A percentile compares a stretch with the other conserved stretches of the same genome.
Evolutionary conservation across 257 asterid species (phyloP).

Genomic region (Mentha longifolia): DNA sequence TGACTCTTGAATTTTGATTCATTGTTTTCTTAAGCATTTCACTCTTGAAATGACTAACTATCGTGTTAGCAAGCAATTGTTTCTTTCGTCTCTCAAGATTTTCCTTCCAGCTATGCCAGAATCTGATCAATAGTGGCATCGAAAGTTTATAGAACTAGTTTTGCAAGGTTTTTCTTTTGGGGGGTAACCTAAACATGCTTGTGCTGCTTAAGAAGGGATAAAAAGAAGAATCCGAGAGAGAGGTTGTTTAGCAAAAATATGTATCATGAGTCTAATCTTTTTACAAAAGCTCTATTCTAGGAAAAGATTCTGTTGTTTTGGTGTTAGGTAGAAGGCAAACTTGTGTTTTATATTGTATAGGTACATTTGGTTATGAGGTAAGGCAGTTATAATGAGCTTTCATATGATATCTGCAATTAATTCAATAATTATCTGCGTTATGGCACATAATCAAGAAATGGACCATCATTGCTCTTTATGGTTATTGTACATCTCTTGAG

Average conservation of each 20-base stretch:
- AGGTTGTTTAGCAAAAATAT: neutral
- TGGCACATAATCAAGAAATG: neutral
- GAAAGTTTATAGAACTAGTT: no score
- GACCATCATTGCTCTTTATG: constrained; percentile 4
- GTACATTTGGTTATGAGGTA: neutral
- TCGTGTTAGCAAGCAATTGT: no score
- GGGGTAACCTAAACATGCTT: no score
- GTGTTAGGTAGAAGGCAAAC: constrained; percentile 4
- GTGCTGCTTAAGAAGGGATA: no score
- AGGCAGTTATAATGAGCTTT: neutral
- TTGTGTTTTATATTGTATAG: neutral
- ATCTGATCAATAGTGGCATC: no score
- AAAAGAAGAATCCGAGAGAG: no score
- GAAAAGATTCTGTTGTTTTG: constrained; percentile 13
- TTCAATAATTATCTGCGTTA: neutral
- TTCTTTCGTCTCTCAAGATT: no score
- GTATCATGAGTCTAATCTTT: neutral
- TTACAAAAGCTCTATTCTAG: constrained; percentile 1
- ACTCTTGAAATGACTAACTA: no score
- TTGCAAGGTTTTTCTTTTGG: no score
- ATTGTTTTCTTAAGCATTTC: no score
- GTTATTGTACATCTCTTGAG: neutral
- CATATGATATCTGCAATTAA: neutral
- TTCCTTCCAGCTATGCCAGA: no score
- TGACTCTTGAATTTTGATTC: no score